A percentile compares a stretch with the other conserved stretches of the same genome.
These are phyloP conservation scores for Ceraceosorus guamensis DNA, from an alignment of 1,284 basidiomycete genomes.

Conservation along the genomic window DNA sequence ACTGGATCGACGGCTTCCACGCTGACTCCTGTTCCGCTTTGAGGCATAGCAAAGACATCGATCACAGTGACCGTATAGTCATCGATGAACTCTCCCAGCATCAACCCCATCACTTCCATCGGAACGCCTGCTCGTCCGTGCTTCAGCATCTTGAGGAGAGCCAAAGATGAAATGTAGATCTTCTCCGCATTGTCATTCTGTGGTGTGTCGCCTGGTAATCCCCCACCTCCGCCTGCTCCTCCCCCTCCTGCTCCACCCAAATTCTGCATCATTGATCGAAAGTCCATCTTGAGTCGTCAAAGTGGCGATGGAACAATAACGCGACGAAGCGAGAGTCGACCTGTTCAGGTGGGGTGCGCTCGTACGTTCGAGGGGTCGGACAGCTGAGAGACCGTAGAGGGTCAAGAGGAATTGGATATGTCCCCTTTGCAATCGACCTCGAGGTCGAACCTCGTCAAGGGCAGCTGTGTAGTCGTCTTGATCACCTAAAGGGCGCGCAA, in stretches of 20 bases:
- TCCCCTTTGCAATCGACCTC: too few species aligned
- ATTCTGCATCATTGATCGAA: constrained; percentile 9
- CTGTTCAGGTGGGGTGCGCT: too few species aligned
- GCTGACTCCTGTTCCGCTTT: constrained; percentile 94
- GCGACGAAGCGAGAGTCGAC: too few species aligned
- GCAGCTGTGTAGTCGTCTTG: too few species aligned
- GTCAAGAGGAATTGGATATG: too few species aligned
- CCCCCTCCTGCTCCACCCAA: constrained; percentile 8
- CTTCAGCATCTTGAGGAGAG: constrained; percentile 75
- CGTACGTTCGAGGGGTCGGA: too few species aligned
- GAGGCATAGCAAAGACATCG: constrained; percentile 99
- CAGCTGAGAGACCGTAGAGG: too few species aligned
- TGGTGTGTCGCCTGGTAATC: constrained; percentile 28
- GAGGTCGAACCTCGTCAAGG: too few species aligned
- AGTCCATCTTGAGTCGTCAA: constrained; percentile 8
- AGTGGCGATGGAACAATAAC: too few species aligned
- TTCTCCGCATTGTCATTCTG: constrained; percentile 51
- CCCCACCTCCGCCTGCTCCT: neutral
- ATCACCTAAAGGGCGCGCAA: too few species aligned
- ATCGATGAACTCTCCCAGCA: constrained; percentile 98
- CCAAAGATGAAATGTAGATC: constrained; percentile 46
- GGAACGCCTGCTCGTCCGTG: constrained; percentile 97
- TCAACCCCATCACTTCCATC: constrained; percentile 99
- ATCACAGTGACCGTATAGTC: constrained; percentile 81
- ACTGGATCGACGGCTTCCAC: constrained; percentile 99